A percentile compares a stretch with the other conserved stretches of the same genome.
Conservation (phyloP, 2,329 filamentous ascomycete genomes). For the Diaporthe vaccinii region DNA sequence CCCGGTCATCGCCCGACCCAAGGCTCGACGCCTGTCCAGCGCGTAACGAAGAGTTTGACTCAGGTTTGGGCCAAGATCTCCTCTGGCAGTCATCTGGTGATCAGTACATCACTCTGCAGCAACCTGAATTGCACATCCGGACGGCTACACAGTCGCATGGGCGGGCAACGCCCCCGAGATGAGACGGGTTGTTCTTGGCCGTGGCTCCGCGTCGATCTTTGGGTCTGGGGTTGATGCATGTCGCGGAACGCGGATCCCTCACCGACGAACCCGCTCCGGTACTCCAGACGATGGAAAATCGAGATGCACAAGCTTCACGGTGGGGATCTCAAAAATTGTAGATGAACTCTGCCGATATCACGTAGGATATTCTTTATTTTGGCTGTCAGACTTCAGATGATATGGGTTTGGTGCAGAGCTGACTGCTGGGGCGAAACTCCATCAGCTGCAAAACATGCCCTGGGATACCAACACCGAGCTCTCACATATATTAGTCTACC, state of each 20-base stretch:
- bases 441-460: neutral
- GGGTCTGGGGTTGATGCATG: conserved; percentile 13
- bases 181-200: conserved; percentile 18
- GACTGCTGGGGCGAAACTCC: no score
- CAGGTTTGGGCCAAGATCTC: conserved; percentile 19
- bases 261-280: neutral
- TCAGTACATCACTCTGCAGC: neutral
- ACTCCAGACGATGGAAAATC: neutral
- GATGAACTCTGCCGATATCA: neutral
- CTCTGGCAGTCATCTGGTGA: neutral
- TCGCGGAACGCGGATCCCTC: conserved; percentile 26
- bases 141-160: neutral
- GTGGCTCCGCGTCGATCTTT: conserved; percentile 28
- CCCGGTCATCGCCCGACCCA: neutral
- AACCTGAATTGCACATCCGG: neutral
- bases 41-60: neutral
- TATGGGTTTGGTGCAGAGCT: neutral
- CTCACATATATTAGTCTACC: neutral
- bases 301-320: neutral
- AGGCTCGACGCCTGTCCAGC: neutral
- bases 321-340: neutral
- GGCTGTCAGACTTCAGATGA: neutral
- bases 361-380: neutral
- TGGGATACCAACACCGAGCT: no score
- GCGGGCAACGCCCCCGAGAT: neutral